Percentiles rank a stretch among this genome's conserved stretches.
Conservation (phyloP, 495 filamentous ascomycete genomes). For the Bryoglossum gracile region DNA sequence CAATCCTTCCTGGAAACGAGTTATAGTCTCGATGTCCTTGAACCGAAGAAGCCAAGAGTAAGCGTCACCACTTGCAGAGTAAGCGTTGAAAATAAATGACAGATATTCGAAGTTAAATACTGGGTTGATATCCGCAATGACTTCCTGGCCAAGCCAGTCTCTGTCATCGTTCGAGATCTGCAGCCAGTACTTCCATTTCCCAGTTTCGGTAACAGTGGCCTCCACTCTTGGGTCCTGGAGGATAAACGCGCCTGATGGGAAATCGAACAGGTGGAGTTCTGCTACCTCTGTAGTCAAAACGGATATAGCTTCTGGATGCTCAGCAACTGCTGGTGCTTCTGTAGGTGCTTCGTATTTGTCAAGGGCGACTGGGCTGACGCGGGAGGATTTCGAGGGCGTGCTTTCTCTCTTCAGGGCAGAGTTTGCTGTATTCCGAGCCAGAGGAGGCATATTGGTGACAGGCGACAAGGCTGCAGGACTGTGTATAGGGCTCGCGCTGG, state of each 20-base stretch:
- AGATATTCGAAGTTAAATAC: constrained; percentile 98
- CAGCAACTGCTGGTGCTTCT: constrained; percentile 50
- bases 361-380: constrained; percentile 21
- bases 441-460: constrained; percentile 7
- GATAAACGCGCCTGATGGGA: constrained; percentile 73
- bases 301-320: constrained; percentile 62
- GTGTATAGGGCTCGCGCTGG: constrained; percentile 64
- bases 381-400: constrained; percentile 17
- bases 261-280: constrained; percentile 92
- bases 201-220: constrained; percentile 78
- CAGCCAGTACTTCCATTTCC: constrained; percentile 93
- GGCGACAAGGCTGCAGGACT: constrained; percentile 18
- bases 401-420: constrained; percentile 23
- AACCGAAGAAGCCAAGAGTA: constrained; percentile 96
- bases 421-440: constrained; percentile 22
- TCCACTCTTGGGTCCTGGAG: constrained; percentile 66
- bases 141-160: constrained; percentile 82
- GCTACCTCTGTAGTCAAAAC: constrained; percentile 68
- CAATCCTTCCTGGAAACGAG: constrained; percentile 86
- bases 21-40: constrained; percentile 68
- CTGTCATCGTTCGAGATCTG: constrained; percentile 71
- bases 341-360: constrained; percentile 35
- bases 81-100: constrained; percentile 98
- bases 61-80: constrained; percentile 76
- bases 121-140: constrained; percentile 87